phyloP scores from a whole-genome alignment of 441 rosid species.

The Adansonia madagascariensis region DNA sequence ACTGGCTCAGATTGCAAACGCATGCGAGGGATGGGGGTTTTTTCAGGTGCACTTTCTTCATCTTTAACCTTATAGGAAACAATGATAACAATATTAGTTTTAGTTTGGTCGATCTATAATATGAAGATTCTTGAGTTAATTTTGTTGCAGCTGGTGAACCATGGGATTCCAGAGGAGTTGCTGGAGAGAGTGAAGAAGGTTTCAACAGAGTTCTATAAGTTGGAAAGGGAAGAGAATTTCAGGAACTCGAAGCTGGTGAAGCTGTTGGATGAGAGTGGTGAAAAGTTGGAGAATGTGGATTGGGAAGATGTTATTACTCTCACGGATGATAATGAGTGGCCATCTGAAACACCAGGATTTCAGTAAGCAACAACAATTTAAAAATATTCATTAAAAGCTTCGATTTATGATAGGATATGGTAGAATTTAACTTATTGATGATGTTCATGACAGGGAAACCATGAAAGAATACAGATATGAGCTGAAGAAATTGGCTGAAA shows the following conservation, averaged over 20 bases:
- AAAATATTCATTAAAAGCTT: background rate
- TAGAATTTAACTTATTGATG: conserved; percentile 11
- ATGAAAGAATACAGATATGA: conserved; percentile 71
- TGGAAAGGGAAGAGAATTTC: conserved; percentile 74
- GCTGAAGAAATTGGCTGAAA: conserved; percentile 66
- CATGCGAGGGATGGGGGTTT: conserved; percentile 89
- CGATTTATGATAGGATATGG: background rate
- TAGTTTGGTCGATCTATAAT: too few species aligned
- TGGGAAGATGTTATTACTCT: conserved; percentile 87
- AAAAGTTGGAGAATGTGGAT: conserved; percentile 66
- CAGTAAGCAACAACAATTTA: conserved; percentile 44
- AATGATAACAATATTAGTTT: background rate
- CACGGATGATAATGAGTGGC: conserved; percentile 65
- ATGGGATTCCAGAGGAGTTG: conserved; percentile 71
- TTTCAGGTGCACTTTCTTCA: conserved; percentile 56
- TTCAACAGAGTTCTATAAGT: conserved; percentile 54
- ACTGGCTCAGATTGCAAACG: conserved; percentile 65
- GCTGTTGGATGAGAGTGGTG: conserved; percentile 47
- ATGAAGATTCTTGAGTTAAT: too few species aligned
- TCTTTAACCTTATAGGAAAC: background rate
- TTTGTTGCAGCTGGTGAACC: conserved; percentile 69
- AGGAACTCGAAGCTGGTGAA: conserved; percentile 52
- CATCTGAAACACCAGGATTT: conserved; percentile 58
- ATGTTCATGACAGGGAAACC: conserved; percentile 53
- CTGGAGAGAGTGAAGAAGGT: conserved; percentile 76